A percentile compares a stretch with the other conserved stretches of the same genome.
These are phyloP conservation scores for Diaporthe sp. DNA, from an alignment of 2,329 filamentous ascomycete species.

Conservation along the genomic window DNA sequence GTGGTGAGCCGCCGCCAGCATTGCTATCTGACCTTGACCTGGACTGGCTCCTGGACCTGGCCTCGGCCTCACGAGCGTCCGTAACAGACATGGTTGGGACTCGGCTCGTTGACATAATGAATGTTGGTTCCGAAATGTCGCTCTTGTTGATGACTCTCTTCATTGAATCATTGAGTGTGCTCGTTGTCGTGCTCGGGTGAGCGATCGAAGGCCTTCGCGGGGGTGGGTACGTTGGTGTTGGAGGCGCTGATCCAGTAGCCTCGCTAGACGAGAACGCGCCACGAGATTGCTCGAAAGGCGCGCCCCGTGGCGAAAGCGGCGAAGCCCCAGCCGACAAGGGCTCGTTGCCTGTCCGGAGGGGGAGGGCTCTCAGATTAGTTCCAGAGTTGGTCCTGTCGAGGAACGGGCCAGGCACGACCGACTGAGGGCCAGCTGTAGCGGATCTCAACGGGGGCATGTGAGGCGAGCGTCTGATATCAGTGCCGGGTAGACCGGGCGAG, in stretches of 20 bases:
- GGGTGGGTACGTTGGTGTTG: conserved; percentile 49
- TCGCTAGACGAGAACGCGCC: conserved; percentile 49
- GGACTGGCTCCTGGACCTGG: conserved; percentile 54
- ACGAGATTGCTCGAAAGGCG: conserved; percentile 46
- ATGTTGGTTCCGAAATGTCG: conserved; percentile 66
- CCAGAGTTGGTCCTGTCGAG: conserved; percentile 49
- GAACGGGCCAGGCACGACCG: conserved; percentile 44
- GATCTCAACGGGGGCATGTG: conserved; percentile 62
- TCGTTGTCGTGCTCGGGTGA: conserved; percentile 46
- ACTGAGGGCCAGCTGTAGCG: conserved; percentile 46
- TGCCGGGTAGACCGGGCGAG: conserved; percentile 63
- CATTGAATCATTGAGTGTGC: conserved; percentile 55
- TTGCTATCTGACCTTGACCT: conserved; percentile 57
- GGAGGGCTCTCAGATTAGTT: conserved; percentile 53
- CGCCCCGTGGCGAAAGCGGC: conserved; percentile 59
- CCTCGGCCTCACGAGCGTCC: conserved; percentile 45
- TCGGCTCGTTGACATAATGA: conserved; percentile 61
- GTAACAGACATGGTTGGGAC: conserved; percentile 54
- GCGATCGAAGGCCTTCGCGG: conserved; percentile 53
- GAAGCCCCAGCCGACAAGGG: conserved; percentile 56
- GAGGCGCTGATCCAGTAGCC: conserved; percentile 52
- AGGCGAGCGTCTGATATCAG: conserved; percentile 62
- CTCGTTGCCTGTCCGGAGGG: conserved; percentile 52
- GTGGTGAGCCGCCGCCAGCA: conserved; percentile 50
- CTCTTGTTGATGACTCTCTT: conserved; percentile 60